Evolutionary conservation across 371 early-diverging fungal species (phyloP).

Genomic region (Mortierella sp.): DNA sequence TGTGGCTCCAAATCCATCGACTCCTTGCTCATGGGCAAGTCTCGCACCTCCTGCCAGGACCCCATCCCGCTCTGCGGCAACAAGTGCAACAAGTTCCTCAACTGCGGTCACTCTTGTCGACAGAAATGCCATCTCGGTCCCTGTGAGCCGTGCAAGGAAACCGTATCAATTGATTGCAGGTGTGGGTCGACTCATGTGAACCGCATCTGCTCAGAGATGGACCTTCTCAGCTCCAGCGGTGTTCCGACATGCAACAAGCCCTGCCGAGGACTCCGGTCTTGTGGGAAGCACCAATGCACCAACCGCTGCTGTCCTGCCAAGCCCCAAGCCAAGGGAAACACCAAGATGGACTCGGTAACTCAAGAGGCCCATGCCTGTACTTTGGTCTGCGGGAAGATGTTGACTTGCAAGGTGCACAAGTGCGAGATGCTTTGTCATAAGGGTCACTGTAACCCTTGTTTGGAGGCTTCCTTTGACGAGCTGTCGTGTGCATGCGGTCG

Average conservation of each 20-base stretch:
- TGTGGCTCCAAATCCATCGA: slow-evolving; percentile 74
- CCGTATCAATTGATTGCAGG: slow-evolving; percentile 68
- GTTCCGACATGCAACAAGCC: slow-evolving; percentile 71
- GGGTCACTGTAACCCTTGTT: slow-evolving; percentile 79
- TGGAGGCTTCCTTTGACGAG: slow-evolving; percentile 77
- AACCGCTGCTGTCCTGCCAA: slow-evolving; percentile 69
- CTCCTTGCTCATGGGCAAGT: slow-evolving; percentile 47
- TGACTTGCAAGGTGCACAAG: slow-evolving; percentile 76
- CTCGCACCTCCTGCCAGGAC: slow-evolving; percentile 77
- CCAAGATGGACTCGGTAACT: neutral
- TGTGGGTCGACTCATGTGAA: slow-evolving; percentile 71
- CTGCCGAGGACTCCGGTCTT: slow-evolving; percentile 72
- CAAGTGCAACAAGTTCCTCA: slow-evolving; percentile 73
- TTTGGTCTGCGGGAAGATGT: slow-evolving; percentile 69
- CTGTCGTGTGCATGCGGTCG: slow-evolving; percentile 82
- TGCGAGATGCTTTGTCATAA: slow-evolving; percentile 81
- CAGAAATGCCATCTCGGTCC: slow-evolving; percentile 79
- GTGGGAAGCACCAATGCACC: slow-evolving; percentile 77
- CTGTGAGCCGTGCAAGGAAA: slow-evolving; percentile 76
- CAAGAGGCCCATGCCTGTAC: slow-evolving; percentile 72
- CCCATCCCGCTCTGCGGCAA: slow-evolving; percentile 83
- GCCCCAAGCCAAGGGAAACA: slow-evolving; percentile 34
- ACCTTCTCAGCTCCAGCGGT: slow-evolving; percentile 14
- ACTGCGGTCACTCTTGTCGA: slow-evolving; percentile 83
- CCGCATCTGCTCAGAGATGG: slow-evolving; percentile 62